phyloP scores from a whole-genome alignment of 2,329 filamentous ascomycete species.

The Colletotrichum sp. region DNA sequence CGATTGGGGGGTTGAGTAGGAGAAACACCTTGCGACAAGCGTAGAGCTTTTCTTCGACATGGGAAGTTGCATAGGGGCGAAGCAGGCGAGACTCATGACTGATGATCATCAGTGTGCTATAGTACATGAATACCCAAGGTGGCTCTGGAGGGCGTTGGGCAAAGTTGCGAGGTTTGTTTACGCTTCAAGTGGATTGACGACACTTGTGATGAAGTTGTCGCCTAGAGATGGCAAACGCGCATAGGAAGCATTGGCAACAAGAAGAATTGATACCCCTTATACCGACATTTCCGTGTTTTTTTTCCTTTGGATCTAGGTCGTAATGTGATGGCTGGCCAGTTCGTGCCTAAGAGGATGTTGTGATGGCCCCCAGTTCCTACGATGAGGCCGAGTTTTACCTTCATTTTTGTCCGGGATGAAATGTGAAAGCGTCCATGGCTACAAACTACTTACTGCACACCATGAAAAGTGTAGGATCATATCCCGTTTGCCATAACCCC shows the following conservation, averaged over 20 bases:
- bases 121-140: neutral
- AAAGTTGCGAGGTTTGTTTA: neutral
- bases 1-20: constrained; percentile 42
- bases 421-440: neutral
- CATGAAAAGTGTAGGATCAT: neutral
- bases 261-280: neutral
- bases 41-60: neutral
- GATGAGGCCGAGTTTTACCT: neutral
- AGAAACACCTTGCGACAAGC: neutral
- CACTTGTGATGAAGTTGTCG: neutral
- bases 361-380: neutral
- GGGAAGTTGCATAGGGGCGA: neutral
- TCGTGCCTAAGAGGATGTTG: neutral
- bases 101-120: neutral
- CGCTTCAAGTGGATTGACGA: neutral
- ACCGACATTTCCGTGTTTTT: neutral
- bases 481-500: neutral
- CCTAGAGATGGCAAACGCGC: neutral
- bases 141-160: neutral
- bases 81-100: neutral
- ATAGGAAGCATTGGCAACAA: neutral
- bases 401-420: neutral
- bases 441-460: neutral
- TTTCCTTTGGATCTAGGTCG: neutral
- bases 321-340: neutral